Conservation (phyloP, 345 rosid genomes). For the Syzygium aqueum region DNA sequence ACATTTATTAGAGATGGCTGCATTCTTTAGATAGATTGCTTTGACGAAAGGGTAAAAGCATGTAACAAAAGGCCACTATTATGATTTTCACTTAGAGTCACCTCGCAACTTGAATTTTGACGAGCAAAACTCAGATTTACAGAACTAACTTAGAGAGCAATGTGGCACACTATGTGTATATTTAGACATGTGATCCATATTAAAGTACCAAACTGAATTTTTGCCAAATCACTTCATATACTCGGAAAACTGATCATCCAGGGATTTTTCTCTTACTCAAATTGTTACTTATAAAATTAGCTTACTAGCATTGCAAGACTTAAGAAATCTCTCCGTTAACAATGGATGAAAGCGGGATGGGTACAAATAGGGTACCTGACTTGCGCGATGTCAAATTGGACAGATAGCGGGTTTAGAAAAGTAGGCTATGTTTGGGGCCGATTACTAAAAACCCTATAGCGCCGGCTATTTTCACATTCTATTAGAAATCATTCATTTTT, state of each 20-base stretch:
- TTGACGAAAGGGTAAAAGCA: not conserved
- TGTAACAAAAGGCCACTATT: not conserved
- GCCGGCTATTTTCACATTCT: too few species aligned
- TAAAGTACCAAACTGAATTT: not conserved
- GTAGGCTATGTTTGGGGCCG: not conserved
- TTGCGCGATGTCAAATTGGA: not conserved
- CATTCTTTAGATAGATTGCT: not conserved
- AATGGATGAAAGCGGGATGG: not conserved
- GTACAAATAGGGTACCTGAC: not conserved
- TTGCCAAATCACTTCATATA: not conserved
- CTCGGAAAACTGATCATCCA: not conserved
- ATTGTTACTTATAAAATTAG: not conserved
- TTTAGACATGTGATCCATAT: not conserved
- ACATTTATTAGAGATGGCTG: not conserved
- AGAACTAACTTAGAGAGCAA: not conserved
- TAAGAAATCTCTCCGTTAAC: not conserved
- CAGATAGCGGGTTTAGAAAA: not conserved
- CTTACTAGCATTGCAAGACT: not conserved
- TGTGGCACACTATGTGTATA: not conserved
- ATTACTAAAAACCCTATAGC: too few species aligned
- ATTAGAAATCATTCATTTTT: too few species aligned
- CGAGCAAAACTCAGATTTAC: not conserved
- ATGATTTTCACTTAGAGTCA: not conserved
- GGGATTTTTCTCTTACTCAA: not conserved
- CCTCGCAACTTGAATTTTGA: not conserved